Percentiles rank a stretch among this genome's conserved stretches.
These are phyloP conservation scores for Diatrype stigma DNA, from an alignment of 2,329 filamentous ascomycete genomes.

Conservation along the genomic window DNA sequence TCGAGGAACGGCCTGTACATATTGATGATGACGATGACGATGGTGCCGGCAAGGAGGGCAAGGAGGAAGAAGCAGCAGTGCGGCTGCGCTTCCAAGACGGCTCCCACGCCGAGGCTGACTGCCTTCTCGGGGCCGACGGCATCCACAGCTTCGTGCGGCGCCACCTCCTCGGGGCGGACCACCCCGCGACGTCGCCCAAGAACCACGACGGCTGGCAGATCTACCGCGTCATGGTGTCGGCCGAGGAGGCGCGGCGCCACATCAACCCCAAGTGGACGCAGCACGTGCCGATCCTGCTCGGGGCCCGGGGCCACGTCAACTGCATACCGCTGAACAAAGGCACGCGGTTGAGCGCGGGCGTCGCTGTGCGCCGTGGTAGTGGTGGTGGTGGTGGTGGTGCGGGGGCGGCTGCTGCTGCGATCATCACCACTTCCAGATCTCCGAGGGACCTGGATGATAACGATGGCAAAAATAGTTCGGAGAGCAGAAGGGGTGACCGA, in stretches of 20 bases:
- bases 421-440: no score
- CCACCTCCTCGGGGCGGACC: conserved; percentile 25
- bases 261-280: conserved; percentile 26
- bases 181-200: conserved; percentile 26
- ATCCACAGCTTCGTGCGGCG: conserved; percentile 28
- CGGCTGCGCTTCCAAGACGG: conserved; percentile 23
- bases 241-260: conserved; percentile 19
- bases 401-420: no score
- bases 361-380: conserved; percentile 26
- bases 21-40: conserved; percentile 3
- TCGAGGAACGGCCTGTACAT: conserved; percentile 5
- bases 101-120: conserved; percentile 22
- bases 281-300: conserved; percentile 29
- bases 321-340: conserved; percentile 30
- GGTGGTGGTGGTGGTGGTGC: no score
- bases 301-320: conserved; percentile 29
- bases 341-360: conserved; percentile 29
- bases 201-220: conserved; percentile 30
- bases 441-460: neutral
- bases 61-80: neutral
- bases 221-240: conserved; percentile 25
- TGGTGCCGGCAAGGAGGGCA: conserved; percentile 3
- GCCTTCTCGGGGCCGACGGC: conserved; percentile 32
- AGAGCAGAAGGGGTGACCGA: neutral
- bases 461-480: neutral